Evolutionary conservation across 441 rosid genomes (phyloP).

Genomic region (Populus tomentosa): DNA sequence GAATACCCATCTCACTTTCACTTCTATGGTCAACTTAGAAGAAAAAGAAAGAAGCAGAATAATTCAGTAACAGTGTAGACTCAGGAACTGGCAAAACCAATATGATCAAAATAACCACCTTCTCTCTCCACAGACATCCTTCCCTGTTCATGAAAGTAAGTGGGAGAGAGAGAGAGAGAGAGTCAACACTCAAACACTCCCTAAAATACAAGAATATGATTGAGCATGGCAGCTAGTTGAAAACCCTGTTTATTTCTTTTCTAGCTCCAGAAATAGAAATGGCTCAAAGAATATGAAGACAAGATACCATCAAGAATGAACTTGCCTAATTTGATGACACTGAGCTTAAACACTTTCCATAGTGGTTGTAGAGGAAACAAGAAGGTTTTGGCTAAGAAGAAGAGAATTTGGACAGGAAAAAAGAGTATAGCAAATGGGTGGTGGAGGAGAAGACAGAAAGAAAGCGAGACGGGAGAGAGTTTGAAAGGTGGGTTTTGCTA

Average conservation of each 20-base stretch:
- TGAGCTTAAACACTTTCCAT: background rate
- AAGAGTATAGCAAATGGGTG: background rate
- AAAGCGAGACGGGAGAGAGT: conserved; percentile 19
- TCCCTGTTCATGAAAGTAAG: conserved; percentile 18
- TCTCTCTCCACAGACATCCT: conserved; percentile 24
- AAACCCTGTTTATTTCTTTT: no score
- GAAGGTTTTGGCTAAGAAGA: background rate
- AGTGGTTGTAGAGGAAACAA: background rate
- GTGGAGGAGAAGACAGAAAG: conserved; percentile 17
- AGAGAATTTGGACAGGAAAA: background rate
- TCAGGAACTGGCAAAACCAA: conserved; percentile 17
- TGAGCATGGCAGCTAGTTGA: background rate
- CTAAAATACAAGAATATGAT: background rate
- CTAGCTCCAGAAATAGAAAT: background rate
- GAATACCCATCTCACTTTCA: conserved; percentile 5
- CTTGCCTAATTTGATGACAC: background rate
- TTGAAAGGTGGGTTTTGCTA: conserved; percentile 42
- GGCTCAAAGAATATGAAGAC: background rate
- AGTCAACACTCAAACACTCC: background rate
- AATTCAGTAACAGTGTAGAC: conserved; percentile 13
- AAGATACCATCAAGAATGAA: background rate
- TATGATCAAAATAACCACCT: conserved; percentile 12
- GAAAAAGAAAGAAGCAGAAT: conserved; percentile 9
- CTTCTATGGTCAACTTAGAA: conserved; percentile 20
- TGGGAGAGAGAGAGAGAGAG: background rate